phyloP scores from a whole-genome alignment of 192 early-diverging fungal species.

The Podila verticillata region DNA sequence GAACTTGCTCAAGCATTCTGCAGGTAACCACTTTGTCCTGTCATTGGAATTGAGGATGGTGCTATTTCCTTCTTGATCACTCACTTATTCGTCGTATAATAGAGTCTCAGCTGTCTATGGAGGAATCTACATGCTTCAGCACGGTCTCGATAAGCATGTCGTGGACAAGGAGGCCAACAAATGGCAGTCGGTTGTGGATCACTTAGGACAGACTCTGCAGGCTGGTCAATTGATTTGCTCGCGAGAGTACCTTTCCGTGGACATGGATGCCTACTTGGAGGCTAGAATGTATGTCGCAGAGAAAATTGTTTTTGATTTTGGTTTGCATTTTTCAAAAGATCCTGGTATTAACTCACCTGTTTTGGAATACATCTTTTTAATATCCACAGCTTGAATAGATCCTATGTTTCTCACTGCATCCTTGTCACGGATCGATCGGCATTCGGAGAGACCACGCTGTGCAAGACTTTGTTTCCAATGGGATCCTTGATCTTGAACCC shows the following conservation, averaged over 20 bases:
- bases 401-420: constrained; percentile 43
- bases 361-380: not conserved
- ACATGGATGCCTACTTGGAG: constrained; percentile 45
- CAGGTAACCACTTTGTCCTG: constrained; percentile 49
- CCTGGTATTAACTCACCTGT: not conserved
- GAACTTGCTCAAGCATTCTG: constrained; percentile 94
- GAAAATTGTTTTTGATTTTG: constrained; percentile 5
- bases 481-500: constrained; percentile 51
- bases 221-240: constrained; percentile 61
- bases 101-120: constrained; percentile 91
- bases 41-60: too few species aligned
- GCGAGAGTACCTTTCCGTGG: constrained; percentile 59
- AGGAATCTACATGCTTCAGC: constrained; percentile 86
- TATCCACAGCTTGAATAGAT: constrained; percentile 26
- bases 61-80: not conserved
- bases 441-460: constrained; percentile 50
- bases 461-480: constrained; percentile 58
- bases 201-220: constrained; percentile 52
- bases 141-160: constrained; percentile 54
- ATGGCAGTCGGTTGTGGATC: constrained; percentile 52
- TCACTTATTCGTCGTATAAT: too few species aligned
- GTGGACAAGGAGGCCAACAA: constrained; percentile 52
- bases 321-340: constrained; percentile 3
- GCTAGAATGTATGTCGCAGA: constrained; percentile 23
- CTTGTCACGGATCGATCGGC: constrained; percentile 48